These are phyloP conservation scores for Calocybe indica DNA, from an alignment of 768 basidiomycete species.

Conservation along the genomic window DNA sequence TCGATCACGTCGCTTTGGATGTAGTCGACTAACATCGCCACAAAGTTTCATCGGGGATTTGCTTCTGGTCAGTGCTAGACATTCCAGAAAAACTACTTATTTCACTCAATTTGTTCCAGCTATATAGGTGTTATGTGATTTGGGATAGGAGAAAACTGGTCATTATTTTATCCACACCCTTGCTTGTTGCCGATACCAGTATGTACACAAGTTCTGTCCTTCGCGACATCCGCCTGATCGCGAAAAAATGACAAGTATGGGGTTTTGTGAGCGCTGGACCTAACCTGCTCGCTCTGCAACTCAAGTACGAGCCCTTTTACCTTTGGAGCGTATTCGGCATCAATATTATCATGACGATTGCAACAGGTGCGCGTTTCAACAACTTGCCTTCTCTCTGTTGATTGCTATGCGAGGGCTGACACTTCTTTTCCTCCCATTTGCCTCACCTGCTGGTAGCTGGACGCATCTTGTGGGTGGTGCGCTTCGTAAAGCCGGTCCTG, in stretches of 20 bases:
- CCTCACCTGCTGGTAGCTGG: slow-evolving; percentile 1
- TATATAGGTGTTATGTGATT: slow-evolving; percentile 34
- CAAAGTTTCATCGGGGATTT: slow-evolving; percentile 1
- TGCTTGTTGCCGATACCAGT: slow-evolving; percentile 27
- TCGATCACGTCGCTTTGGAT: neutral
- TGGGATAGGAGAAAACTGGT: slow-evolving; percentile 26
- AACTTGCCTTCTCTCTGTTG: neutral
- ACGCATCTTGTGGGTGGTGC: slow-evolving; percentile 4
- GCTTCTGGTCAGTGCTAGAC: neutral
- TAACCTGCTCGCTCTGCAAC: neutral
- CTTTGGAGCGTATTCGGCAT: slow-evolving; percentile 15
- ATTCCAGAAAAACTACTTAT: neutral
- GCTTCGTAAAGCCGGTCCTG: slow-evolving; percentile 3
- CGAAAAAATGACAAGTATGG: neutral
- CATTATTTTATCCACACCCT: slow-evolving; percentile 17
- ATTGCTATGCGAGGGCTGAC: neutral
- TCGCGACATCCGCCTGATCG: neutral
- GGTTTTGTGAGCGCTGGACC: neutral
- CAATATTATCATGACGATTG: slow-evolving; percentile 14
- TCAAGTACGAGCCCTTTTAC: slow-evolving; percentile 7
- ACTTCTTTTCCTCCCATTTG: neutral
- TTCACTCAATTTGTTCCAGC: neutral
- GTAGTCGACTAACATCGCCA: neutral
- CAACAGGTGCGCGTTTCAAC: slow-evolving; percentile 10
- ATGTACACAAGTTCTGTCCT: neutral